Percentiles rank a stretch among this genome's conserved stretches.
These are phyloP conservation scores for Grigorovia jiainica DNA, from an alignment of 805 yeast species.

Conservation along the genomic window DNA sequence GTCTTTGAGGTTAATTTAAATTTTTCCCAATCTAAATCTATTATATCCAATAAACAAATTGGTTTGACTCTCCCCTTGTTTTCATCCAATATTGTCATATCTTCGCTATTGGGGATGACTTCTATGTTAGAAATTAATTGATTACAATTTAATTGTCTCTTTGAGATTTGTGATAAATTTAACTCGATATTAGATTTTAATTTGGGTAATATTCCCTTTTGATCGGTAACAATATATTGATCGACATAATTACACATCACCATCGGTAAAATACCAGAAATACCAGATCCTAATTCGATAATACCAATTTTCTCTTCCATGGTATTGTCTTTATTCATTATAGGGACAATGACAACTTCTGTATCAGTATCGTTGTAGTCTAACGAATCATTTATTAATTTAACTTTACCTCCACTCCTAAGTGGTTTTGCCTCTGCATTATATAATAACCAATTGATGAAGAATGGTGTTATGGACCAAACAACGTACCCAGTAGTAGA, in stretches of 20 bases:
- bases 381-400: background rate
- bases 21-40: conserved; percentile 28
- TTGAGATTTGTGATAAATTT: conserved; percentile 20
- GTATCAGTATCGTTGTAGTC: background rate
- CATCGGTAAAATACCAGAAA: conserved; percentile 22
- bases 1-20: conserved; percentile 9
- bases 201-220: conserved; percentile 22
- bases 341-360: background rate
- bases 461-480: conserved; percentile 29
- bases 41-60: conserved; percentile 13
- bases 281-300: conserved; percentile 28
- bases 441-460: conserved; percentile 27
- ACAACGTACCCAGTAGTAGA: conserved; percentile 31
- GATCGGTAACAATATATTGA: conserved; percentile 25
- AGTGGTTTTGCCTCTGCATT: conserved; percentile 11
- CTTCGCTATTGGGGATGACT: too few species aligned
- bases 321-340: background rate
- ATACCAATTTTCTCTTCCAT: conserved; percentile 7
- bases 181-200: conserved; percentile 20
- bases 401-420: conserved; percentile 10
- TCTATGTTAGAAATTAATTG: background rate
- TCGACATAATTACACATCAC: conserved; percentile 23
- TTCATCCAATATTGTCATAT: background rate
- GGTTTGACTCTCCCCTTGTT: background rate
- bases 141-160: conserved; percentile 6